Conservation (phyloP, 2,329 filamentous ascomycete species). For the Aureobasidium sp. region DNA sequence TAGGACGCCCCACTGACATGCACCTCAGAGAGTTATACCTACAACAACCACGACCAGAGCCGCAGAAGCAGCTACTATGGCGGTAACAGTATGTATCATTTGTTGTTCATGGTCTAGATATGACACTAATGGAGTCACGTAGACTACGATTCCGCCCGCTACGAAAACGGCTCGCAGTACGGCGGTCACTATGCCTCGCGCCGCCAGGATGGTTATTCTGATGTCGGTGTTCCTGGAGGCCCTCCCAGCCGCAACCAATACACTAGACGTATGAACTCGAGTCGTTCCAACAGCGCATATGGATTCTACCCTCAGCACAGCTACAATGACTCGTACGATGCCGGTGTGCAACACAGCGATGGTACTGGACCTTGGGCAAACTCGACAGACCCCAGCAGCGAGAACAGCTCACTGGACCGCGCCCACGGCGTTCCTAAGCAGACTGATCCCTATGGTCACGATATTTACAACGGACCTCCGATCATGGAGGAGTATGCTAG, state of each 20-base stretch:
- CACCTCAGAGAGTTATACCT: slow-evolving; percentile 20
- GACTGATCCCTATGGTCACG: slow-evolving; percentile 32
- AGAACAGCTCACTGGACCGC: slow-evolving; percentile 86
- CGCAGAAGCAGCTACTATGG: slow-evolving; percentile 40
- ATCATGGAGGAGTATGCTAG: slow-evolving; percentile 36
- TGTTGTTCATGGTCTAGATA: not conserved
- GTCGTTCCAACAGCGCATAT: slow-evolving; percentile 34
- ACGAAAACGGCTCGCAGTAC: slow-evolving; percentile 25
- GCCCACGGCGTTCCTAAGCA: slow-evolving; percentile 36
- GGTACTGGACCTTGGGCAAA: slow-evolving; percentile 67
- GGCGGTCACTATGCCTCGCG: slow-evolving; percentile 35
- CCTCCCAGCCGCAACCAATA: slow-evolving; percentile 32
- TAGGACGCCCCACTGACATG: slow-evolving; percentile 18
- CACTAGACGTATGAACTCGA: slow-evolving; percentile 34
- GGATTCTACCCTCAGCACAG: slow-evolving; percentile 40
- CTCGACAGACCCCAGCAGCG: slow-evolving; percentile 83
- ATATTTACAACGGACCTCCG: slow-evolving; percentile 18
- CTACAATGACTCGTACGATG: slow-evolving; percentile 79
- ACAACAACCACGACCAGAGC: slow-evolving; percentile 11
- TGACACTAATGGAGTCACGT: slow-evolving; percentile 21
- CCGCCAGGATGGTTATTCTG: slow-evolving; percentile 32
- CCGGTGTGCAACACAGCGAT: slow-evolving; percentile 65
- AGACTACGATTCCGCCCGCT: slow-evolving; percentile 22
- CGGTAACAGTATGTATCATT: slow-evolving; percentile 18
- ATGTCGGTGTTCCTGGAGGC: slow-evolving; percentile 30